Conservation (phyloP, 257 asterid species). For the Mitragyna speciosa region DNA sequence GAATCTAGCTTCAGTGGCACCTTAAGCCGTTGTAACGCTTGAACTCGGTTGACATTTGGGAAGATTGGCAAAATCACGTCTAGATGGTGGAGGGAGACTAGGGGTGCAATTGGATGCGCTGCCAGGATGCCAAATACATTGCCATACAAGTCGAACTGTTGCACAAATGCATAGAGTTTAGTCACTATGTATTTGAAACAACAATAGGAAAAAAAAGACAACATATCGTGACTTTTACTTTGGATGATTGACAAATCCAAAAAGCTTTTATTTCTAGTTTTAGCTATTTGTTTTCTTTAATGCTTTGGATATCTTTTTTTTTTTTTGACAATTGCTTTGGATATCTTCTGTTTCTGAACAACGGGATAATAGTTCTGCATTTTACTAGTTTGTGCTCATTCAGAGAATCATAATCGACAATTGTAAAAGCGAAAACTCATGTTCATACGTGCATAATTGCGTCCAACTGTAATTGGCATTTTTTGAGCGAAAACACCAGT, state of each 20-base stretch:
- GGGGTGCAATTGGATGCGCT: slow-evolving; percentile 50
- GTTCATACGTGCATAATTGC: no score
- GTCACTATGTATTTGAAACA: neutral
- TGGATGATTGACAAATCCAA: neutral
- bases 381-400: no score
- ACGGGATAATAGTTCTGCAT: no score
- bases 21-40: slow-evolving; percentile 31
- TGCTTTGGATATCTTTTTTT: no score
- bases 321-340: no score
- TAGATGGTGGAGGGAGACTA: slow-evolving; percentile 51
- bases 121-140: slow-evolving; percentile 39
- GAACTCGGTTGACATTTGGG: slow-evolving; percentile 31
- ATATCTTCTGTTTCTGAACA: no score
- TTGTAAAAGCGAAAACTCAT: no score
- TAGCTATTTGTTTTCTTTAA: neutral
- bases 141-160: slow-evolving; percentile 48
- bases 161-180: neutral
- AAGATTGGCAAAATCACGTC: slow-evolving; percentile 46
- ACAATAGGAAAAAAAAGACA: neutral
- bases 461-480: no score
- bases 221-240: no score
- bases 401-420: no score
- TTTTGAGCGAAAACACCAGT: no score
- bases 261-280: neutral
- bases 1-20: slow-evolving; percentile 36